Conservation (phyloP, 257 asterid species). For the Primulina tabacum region DNA sequence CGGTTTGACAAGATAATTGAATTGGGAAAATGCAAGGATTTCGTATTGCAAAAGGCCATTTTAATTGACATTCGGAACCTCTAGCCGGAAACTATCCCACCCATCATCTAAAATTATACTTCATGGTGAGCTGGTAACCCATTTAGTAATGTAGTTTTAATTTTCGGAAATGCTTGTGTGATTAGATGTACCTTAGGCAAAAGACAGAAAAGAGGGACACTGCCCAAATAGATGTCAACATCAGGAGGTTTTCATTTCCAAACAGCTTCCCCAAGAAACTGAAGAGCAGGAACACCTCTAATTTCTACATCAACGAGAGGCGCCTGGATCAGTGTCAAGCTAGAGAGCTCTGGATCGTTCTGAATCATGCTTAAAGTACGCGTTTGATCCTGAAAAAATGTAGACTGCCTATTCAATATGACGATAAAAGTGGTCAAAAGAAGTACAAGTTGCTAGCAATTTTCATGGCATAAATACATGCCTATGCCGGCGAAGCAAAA, state of each 20-base stretch:
- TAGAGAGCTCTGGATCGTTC: constrained; percentile 71
- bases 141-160: not conserved
- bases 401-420: constrained; percentile 15
- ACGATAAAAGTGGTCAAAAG: not conserved
- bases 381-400: constrained; percentile 69
- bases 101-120: not conserved
- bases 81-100: not conserved
- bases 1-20: constrained; percentile 2
- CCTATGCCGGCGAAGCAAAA: not conserved
- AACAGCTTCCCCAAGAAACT: constrained; percentile 84
- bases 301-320: constrained; percentile 97
- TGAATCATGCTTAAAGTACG: constrained; percentile 59
- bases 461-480: not conserved
- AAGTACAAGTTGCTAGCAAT: not conserved
- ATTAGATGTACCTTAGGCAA: not conserved
- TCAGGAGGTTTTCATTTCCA: constrained; percentile 59
- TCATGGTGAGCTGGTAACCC: not conserved
- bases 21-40: not conserved
- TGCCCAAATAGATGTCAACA: constrained; percentile 20
- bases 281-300: constrained; percentile 99
- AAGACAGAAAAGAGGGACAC: not conserved
- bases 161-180: not conserved
- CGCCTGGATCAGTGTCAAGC: constrained; percentile 67
- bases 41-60: not conserved
- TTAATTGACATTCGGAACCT: not conserved